Percentiles rank a stretch among this genome's conserved stretches.
Evolutionary conservation across 495 filamentous ascomycete genomes (phyloP).

Genomic region (Penicillium riverlandense): DNA sequence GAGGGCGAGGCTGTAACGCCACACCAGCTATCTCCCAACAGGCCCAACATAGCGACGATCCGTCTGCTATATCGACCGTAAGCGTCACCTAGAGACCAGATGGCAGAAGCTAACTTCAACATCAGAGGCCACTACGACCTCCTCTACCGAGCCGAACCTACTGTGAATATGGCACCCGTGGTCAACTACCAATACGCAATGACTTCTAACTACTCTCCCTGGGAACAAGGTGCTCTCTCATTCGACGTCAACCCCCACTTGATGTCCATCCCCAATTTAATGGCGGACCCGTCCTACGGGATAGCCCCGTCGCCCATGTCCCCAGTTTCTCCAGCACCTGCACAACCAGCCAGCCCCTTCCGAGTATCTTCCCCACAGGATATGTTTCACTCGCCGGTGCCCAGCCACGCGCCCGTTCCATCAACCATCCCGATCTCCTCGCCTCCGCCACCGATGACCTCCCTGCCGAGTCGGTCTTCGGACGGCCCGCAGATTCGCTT

Average conservation of each 20-base stretch:
- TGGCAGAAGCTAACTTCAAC: too few species aligned
- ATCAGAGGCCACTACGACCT: conserved; percentile 87
- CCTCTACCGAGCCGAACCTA: conserved; percentile 63
- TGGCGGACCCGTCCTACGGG: conserved; percentile 33
- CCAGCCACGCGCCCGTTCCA: conserved; percentile 19
- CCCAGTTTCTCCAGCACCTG: conserved; percentile 40
- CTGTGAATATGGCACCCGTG: conserved; percentile 41
- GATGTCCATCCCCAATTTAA: conserved; percentile 36
- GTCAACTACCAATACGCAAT: conserved; percentile 39
- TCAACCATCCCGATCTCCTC: conserved; percentile 24
- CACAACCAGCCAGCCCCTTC: conserved; percentile 27
- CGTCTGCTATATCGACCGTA: conserved; percentile 66
- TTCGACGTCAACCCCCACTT: conserved; percentile 48
- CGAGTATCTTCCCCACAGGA: conserved; percentile 36
- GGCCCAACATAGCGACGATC: conserved; percentile 46
- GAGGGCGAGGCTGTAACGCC: conserved; percentile 71
- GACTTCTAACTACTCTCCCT: conserved; percentile 35
- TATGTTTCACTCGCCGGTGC: conserved; percentile 32
- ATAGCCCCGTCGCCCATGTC: conserved; percentile 27
- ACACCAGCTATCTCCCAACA: conserved; percentile 57
- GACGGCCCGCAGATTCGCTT: conserved; percentile 38
- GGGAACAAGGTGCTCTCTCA: conserved; percentile 39
- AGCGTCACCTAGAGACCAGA: conserved; percentile 17
- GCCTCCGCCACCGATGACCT: conserved; percentile 30
- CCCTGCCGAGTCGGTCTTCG: conserved; percentile 28